Base-by-base conservation (phyloP, 179 eudicot species). In the Nepenthes alata region DNA sequence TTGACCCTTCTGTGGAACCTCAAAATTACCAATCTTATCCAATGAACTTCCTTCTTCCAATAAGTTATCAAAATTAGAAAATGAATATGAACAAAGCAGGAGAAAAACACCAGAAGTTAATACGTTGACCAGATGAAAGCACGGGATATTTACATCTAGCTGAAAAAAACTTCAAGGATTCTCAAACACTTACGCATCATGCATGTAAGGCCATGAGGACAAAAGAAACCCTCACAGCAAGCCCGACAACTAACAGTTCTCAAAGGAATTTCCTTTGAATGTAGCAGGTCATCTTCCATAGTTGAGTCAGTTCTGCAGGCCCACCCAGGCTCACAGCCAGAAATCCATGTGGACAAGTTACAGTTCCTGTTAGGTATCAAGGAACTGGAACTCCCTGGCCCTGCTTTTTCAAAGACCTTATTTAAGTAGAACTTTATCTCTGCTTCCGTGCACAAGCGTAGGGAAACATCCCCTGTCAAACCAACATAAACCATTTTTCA, bases 251-350 rank as follows among this genome's bases (percentile, higher is more conserved):
- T 67, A 0, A 49, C 13, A 35, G 80, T 81, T 79, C 98, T 76
- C 38, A 71, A 66, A 53, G 98, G 98, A 59, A 86, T 62, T 0
- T 67, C 78, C 3, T 66, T 38, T 3, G 73, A 55, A 69, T 74
- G 63, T 47, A 53, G 67, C 13, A 80, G 70, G 74, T 83, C 82
- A 60, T 70, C 67, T 1, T 57, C 48, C 64, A 68, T 8, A 3
- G 13, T 48, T 8, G 61, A 47, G 36, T 59, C 78, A 59, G 58
- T 53, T 44, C 83, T 75, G 67, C 96, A 93, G 25, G 93, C 90
- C 98, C 98, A 93, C 60, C 98, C 98, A 3, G 98, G 96, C 80
- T 93, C 98, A 65, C 98, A 93, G 49, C 98, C 98, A 2, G 80
- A 5, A 59, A 74, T 67, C 95, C 95, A 93, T 56, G 85, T 69